Percentiles rank a stretch among this genome's conserved stretches.
phyloP scores from a whole-genome alignment of 164 flowering plant genomes.

The Litsea cubeba region DNA sequence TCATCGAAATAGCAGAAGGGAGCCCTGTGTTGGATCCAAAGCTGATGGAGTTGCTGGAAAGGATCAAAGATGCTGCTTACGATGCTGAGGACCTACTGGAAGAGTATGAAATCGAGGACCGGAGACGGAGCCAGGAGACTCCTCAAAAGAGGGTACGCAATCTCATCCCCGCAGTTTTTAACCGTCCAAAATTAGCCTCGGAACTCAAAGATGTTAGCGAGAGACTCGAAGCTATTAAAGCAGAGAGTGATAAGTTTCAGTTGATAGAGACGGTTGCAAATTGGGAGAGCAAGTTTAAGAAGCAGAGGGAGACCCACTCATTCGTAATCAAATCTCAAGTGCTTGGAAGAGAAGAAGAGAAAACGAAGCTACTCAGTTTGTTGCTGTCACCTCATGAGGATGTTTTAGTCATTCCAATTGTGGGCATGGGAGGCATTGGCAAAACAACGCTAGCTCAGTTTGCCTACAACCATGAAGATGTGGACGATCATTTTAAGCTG shows the following conservation, averaged over 20 bases:
- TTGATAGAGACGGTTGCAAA: not conserved
- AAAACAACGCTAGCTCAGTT: too few species aligned
- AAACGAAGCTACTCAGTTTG: not conserved
- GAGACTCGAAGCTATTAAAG: not conserved
- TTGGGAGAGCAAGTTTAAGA: not conserved
- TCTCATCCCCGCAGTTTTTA: too few species aligned
- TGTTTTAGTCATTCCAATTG: not conserved
- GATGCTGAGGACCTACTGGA: conserved; percentile 6
- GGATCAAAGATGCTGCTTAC: conserved; percentile 4
- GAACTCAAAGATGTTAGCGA: not conserved
- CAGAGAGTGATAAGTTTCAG: not conserved
- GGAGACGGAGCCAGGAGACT: not conserved
- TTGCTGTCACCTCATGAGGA: too few species aligned
- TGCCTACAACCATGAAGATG: too few species aligned
- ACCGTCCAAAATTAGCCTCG: not conserved
- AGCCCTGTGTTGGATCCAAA: too few species aligned
- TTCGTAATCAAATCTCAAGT: not conserved
- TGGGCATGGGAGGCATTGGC: too few species aligned
- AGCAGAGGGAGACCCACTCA: not conserved
- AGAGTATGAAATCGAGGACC: not conserved
- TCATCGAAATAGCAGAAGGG: too few species aligned
- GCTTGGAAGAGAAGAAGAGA: conserved; percentile 9
- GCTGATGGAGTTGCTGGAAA: not conserved
- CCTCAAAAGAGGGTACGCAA: not conserved
- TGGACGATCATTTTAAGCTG: too few species aligned